phyloP scores from a whole-genome alignment of 768 basidiomycete species.

The Boletus pseudopeckii region DNA sequence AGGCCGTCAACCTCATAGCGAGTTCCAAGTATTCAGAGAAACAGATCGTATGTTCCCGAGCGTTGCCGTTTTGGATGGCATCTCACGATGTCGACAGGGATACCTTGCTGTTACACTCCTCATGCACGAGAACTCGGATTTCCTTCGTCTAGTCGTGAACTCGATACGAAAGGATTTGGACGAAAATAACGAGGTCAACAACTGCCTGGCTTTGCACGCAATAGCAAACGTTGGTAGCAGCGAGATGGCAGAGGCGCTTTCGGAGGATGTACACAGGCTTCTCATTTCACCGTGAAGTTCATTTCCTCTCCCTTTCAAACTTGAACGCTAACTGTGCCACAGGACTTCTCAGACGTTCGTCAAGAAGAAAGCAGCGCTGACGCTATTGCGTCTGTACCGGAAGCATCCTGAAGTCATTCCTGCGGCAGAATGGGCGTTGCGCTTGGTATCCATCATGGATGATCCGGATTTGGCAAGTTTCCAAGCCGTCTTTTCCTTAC shows the following conservation, averaged over 20 bases:
- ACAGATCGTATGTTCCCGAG: conserved; percentile 76
- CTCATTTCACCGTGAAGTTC: conserved; percentile 84
- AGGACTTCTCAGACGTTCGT: conserved; percentile 95
- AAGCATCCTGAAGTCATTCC: conserved; percentile 95
- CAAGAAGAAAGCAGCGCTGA: conserved; percentile 97
- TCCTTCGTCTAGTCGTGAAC: conserved; percentile 94
- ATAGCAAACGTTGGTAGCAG: conserved; percentile 97
- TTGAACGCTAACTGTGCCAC: conserved; percentile 13
- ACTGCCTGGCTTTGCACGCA: conserved; percentile 94
- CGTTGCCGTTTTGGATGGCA: not conserved
- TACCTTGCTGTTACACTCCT: conserved; percentile 95
- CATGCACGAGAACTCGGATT: conserved; percentile 99
- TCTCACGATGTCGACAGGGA: conserved; percentile 51
- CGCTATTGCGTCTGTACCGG: conserved; percentile 86
- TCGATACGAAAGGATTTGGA: conserved; percentile 97
- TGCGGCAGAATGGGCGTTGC: conserved; percentile 91
- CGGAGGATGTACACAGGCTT: conserved; percentile 89
- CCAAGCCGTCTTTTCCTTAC: not conserved
- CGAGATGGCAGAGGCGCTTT: conserved; percentile 97
- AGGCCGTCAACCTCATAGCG: conserved; percentile 96
- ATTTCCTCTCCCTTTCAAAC: not conserved
- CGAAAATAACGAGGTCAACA: conserved; percentile 90
- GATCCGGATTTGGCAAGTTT: conserved; percentile 73
- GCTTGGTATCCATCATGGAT: conserved; percentile 95
- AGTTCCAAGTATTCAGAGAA: conserved; percentile 97